phyloP scores from a whole-genome alignment of 768 basidiomycete species.

The Rhodotorula toruloides region DNA sequence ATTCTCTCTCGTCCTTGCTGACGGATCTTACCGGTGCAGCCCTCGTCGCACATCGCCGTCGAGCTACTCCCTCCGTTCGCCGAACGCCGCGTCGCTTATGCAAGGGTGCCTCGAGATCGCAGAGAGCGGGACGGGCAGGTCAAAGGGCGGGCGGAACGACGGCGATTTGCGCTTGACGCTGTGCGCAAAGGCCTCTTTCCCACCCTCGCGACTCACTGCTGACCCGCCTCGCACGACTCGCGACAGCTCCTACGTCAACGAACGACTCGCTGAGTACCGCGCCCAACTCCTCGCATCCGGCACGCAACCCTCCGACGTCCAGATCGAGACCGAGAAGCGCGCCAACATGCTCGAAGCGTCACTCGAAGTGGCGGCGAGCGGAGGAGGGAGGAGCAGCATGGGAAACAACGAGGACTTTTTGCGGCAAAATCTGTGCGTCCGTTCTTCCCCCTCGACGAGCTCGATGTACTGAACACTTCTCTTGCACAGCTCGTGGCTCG shows the following conservation, averaged over 20 bases:
- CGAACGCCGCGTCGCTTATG: conserved; percentile 1
- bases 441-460: neutral
- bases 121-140: neutral
- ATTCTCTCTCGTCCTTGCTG: too few species aligned
- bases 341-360: conserved; percentile 19
- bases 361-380: neutral
- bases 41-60: neutral
- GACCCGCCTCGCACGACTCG: neutral
- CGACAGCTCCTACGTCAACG: conserved; percentile 23
- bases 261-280: conserved; percentile 16
- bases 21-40: neutral
- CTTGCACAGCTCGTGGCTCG: conserved; percentile 7
- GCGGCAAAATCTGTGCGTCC: conserved; percentile 7
- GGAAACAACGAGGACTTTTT: conserved; percentile 25
- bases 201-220: neutral
- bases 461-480: too few species aligned
- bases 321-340: conserved; percentile 25
- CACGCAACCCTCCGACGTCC: neutral
- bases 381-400: neutral
- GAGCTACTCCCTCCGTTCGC: conserved; percentile 5
- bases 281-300: neutral
- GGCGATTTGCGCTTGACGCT: conserved; percentile 7
- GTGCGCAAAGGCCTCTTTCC: too few species aligned
- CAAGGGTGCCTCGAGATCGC: conserved; percentile 26
- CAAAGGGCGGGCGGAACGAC: neutral